phyloP scores from a whole-genome alignment of 306 rosid species.

The Castanopsis chinensis region DNA sequence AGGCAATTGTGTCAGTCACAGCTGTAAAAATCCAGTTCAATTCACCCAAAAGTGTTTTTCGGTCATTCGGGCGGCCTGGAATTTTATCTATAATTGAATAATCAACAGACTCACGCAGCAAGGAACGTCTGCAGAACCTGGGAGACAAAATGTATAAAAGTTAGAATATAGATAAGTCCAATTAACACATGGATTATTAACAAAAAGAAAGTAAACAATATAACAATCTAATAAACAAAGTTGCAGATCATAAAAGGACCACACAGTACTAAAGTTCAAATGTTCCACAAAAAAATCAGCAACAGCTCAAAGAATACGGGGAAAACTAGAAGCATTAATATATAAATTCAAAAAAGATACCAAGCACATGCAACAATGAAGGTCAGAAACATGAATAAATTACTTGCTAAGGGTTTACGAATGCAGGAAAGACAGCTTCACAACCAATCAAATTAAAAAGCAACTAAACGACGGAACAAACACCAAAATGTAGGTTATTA shows the following conservation, averaged over 20 bases:
- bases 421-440: neutral
- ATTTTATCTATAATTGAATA: slow-evolving; percentile 84
- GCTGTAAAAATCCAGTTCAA: slow-evolving; percentile 99
- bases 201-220: neutral
- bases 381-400: neutral
- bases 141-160: slow-evolving; percentile 18
- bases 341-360: neutral
- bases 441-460: neutral
- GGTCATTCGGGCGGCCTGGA: slow-evolving; percentile 96
- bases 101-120: slow-evolving; percentile 76
- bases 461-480: neutral
- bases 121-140: slow-evolving; percentile 91
- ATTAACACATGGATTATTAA: neutral
- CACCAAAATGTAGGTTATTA: neutral
- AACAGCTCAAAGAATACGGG: neutral
- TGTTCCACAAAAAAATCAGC: neutral
- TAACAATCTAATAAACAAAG: neutral
- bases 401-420: neutral
- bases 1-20: slow-evolving; percentile 96
- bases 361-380: neutral
- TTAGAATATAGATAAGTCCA: neutral
- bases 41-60: slow-evolving; percentile 95
- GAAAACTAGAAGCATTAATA: neutral
- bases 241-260: neutral
- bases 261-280: slow-evolving; percentile 1